A percentile compares a stretch with the other conserved stretches of the same genome.
phyloP scores from a whole-genome alignment of 495 filamentous ascomycete genomes.

The Penicillium subrubescens region DNA sequence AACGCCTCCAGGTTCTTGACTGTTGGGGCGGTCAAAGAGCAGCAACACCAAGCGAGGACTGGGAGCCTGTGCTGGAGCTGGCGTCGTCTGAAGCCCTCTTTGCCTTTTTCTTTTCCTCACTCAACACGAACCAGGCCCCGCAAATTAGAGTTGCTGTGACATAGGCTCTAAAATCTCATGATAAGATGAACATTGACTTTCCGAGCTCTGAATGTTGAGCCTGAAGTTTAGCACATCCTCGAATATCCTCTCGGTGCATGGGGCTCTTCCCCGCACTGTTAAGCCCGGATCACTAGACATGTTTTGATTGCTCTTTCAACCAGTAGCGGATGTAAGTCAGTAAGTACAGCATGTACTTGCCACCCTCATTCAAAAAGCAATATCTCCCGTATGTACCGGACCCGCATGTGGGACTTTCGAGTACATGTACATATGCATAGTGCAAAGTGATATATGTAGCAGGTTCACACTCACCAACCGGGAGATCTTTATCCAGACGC shows the following conservation, averaged over 20 bases:
- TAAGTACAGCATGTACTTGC: neutral
- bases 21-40: neutral
- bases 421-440: slow-evolving; percentile 2
- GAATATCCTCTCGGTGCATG: neutral
- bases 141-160: slow-evolving; percentile 37
- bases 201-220: neutral
- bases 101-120: neutral
- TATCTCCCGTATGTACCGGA: neutral
- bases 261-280: neutral
- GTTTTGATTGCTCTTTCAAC: neutral
- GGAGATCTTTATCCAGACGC: neutral
- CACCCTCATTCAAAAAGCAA: neutral
- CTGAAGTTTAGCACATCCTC: neutral
- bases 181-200: slow-evolving; percentile 18
- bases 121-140: slow-evolving; percentile 12
- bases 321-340: neutral
- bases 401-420: neutral
- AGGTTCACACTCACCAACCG: neutral
- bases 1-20: neutral
- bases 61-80: neutral
- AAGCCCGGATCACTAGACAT: no score
- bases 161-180: slow-evolving; percentile 30
- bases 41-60: neutral
- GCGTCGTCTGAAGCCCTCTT: neutral
- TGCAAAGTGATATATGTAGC: neutral